Evolutionary conservation across 164 flowering plant genomes (phyloP).

Genomic region (Stephania yunnanensis): DNA sequence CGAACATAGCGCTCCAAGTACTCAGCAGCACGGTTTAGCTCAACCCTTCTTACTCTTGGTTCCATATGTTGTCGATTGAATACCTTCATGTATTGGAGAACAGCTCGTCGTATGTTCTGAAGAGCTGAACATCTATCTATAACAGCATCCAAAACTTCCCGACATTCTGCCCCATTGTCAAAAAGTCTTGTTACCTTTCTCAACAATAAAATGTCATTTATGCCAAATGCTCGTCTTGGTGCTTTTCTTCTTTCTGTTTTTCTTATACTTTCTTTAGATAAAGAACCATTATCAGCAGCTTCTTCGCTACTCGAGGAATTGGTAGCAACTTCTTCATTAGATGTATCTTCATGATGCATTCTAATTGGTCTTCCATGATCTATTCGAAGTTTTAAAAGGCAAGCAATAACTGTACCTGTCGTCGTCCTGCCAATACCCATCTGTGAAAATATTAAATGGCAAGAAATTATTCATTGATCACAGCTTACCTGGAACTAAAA

Average conservation of each 20-base stretch:
- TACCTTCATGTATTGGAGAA: conserved; percentile 72
- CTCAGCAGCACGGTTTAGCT: conserved; percentile 94
- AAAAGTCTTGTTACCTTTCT: conserved; percentile 84
- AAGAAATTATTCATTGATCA: background rate
- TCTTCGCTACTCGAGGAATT: conserved; percentile 73
- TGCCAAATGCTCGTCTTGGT: conserved; percentile 63
- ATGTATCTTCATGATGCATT: conserved; percentile 32
- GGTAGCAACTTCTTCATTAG: conserved; percentile 42
- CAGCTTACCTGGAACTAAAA: background rate
- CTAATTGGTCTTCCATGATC: conserved; percentile 75
- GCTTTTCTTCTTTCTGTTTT: conserved; percentile 30
- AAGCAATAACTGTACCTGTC: conserved; percentile 94
- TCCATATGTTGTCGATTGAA: conserved; percentile 91
- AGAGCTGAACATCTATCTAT: conserved; percentile 94
- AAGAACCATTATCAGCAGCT: conserved; percentile 29
- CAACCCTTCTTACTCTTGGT: conserved; percentile 82
- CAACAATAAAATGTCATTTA: conserved; percentile 72
- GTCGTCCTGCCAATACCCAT: conserved; percentile 98
- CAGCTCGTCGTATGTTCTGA: conserved; percentile 93
- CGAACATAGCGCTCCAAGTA: conserved; percentile 93
- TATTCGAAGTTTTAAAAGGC: conserved; percentile 80
- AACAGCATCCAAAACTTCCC: conserved; percentile 82
- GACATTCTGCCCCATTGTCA: conserved; percentile 84
- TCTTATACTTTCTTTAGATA: conserved; percentile 12
- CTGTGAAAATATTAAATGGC: conserved; percentile 30